phyloP scores from a whole-genome alignment of 139 green algal species.

The Mesotaenium endlicherianum region DNA sequence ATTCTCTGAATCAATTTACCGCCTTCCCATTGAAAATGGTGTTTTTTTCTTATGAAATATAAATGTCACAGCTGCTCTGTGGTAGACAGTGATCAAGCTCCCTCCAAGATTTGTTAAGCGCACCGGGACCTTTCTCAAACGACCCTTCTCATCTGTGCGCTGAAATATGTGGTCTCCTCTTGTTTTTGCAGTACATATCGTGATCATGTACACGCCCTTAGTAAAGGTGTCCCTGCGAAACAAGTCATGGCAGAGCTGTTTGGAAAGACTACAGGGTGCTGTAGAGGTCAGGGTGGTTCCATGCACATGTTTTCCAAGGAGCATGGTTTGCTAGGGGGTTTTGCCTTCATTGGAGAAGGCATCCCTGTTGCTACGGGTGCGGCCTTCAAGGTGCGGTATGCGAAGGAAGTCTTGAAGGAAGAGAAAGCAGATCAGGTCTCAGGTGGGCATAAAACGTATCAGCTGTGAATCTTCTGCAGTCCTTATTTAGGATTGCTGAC shows the following conservation, averaged over 20 bases:
- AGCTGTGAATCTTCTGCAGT: no score
- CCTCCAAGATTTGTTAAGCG: no score
- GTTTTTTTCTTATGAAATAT: no score
- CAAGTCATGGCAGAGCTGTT: slow-evolving; percentile 97
- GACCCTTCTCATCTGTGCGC: not conserved
- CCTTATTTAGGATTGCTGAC: no score
- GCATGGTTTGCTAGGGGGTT: slow-evolving; percentile 87
- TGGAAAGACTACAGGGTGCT: slow-evolving; percentile 95
- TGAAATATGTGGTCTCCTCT: not conserved
- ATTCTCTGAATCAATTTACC: no score
- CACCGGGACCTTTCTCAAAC: no score
- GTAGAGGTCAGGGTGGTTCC: slow-evolving; percentile 89
- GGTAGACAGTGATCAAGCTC: no score
- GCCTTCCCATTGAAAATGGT: no score
- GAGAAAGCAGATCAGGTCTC: slow-evolving; percentile 69
- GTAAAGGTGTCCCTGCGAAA: slow-evolving; percentile 78
- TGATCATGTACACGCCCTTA: slow-evolving; percentile 95
- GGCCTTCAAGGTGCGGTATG: slow-evolving; percentile 88
- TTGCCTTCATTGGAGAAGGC: slow-evolving; percentile 97
- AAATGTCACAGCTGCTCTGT: no score
- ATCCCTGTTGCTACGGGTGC: slow-evolving; percentile 93
- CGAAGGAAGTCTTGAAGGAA: slow-evolving; percentile 74
- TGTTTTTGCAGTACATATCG: slow-evolving; percentile 91
- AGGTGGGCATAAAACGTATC: not conserved
- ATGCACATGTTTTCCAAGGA: slow-evolving; percentile 98